phyloP scores from a whole-genome alignment of 495 filamentous ascomycete species.

The Clohesyomyces aquaticus region DNA sequence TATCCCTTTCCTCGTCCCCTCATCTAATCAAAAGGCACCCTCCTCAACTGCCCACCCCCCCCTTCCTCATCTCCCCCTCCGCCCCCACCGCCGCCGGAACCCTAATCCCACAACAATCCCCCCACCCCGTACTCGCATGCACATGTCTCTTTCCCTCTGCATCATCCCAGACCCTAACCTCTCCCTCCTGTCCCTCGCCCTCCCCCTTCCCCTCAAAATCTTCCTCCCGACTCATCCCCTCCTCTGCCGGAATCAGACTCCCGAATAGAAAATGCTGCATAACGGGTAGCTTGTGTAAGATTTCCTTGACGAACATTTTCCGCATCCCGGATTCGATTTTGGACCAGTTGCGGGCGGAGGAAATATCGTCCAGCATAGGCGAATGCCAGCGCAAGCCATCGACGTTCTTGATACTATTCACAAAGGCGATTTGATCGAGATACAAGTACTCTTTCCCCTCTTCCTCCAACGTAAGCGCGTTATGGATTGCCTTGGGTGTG shows the following conservation, averaged over 20 bases:
- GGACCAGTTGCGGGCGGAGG: conserved; percentile 82
- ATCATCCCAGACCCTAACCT: conserved; percentile 56
- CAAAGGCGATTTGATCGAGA: conserved; percentile 87
- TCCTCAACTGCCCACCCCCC: conserved; percentile 66
- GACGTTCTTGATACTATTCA: conserved; percentile 95
- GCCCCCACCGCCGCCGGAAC: conserved; percentile 92
- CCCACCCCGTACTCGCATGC: conserved; percentile 74
- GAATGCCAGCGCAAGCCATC: conserved; percentile 95
- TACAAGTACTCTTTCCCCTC: conserved; percentile 83
- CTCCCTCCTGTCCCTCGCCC: conserved; percentile 55
- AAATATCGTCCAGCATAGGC: conserved; percentile 98
- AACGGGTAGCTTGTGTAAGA: conserved; percentile 90
- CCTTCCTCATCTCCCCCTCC: conserved; percentile 81
- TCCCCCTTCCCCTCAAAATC: conserved; percentile 53
- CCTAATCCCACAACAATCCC: conserved; percentile 98
- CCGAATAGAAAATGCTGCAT: conserved; percentile 99
- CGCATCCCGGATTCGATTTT: conserved; percentile 96
- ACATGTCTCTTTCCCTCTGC: conserved; percentile 68
- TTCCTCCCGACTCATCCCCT: conserved; percentile 75
- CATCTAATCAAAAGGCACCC: conserved; percentile 86
- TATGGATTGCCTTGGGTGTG: conserved; percentile 85
- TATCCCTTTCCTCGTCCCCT: neutral
- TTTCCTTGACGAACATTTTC: conserved; percentile 93
- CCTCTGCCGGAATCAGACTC: conserved; percentile 73
- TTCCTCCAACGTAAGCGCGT: conserved; percentile 81